Evolutionary conservation across 345 rosid genomes (phyloP).

Genomic region (Barbarea vulgaris): DNA sequence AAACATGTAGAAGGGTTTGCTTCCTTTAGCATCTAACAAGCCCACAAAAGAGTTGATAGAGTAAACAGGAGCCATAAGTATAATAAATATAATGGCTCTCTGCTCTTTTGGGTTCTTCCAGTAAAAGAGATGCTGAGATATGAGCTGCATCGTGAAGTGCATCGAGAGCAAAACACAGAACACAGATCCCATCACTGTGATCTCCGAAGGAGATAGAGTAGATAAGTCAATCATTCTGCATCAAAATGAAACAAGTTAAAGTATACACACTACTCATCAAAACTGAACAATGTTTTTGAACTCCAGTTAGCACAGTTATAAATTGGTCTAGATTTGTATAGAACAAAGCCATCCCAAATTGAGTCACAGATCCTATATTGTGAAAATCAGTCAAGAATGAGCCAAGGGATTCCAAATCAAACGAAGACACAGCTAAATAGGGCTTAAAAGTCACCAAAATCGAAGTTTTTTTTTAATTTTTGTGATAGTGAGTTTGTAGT

Average conservation of each 20-base stretch:
- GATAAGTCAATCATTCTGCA: conserved; percentile 34
- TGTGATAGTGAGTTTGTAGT: background rate
- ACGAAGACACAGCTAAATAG: background rate
- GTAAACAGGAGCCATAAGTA: conserved; percentile 91
- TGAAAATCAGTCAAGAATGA: conserved; percentile 16
- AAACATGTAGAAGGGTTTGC: conserved; percentile 75
- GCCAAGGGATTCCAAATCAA: background rate
- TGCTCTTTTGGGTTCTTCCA: conserved; percentile 97
- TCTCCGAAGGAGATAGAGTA: conserved; percentile 41
- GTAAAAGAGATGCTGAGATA: conserved; percentile 82
- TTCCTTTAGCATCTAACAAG: conserved; percentile 73
- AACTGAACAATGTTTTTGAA: conserved; percentile 1
- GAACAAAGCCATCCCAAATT: background rate
- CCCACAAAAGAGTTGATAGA: conserved; percentile 74
- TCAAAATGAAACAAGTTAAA: background rate
- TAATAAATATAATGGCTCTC: conserved; percentile 76
- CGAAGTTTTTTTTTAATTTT: conserved; percentile 23
- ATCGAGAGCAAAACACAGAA: conserved; percentile 59
- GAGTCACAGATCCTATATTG: background rate
- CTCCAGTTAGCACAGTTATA: background rate
- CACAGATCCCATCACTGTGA: conserved; percentile 39
- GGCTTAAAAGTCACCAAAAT: conserved; percentile 11
- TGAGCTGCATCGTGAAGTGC: conserved; percentile 85
- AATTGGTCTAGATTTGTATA: background rate
- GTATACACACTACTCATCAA: background rate